phyloP scores from a whole-genome alignment of 2,329 filamentous ascomycete species.

The Colletotrichum sublineola region DNA sequence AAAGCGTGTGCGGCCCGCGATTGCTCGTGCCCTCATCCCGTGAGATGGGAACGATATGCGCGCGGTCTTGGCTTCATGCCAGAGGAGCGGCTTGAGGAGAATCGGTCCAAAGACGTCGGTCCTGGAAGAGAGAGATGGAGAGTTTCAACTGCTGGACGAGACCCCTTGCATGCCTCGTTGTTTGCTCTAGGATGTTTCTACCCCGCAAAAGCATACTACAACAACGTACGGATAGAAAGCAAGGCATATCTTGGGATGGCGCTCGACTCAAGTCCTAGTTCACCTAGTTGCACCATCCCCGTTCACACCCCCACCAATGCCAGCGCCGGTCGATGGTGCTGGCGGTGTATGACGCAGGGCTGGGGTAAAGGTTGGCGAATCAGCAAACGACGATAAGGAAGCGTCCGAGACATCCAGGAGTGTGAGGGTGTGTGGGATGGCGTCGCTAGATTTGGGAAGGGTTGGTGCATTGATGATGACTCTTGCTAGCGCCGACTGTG shows the following conservation, averaged over 20 bases:
- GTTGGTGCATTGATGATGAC: slow-evolving; percentile 38
- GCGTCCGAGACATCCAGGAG: slow-evolving; percentile 25
- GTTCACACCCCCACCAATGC: slow-evolving; percentile 29
- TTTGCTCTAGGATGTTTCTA: slow-evolving; percentile 19
- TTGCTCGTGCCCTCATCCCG: slow-evolving; percentile 7
- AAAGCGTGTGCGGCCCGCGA: slow-evolving; percentile 18
- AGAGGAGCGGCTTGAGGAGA: background rate
- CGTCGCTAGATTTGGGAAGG: slow-evolving; percentile 19
- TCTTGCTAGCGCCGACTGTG: slow-evolving; percentile 19
- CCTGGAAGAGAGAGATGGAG: slow-evolving; percentile 15
- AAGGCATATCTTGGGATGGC: slow-evolving; percentile 17
- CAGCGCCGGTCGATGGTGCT: slow-evolving; percentile 31
- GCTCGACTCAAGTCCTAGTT: slow-evolving; percentile 24
- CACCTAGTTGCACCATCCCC: slow-evolving; percentile 19
- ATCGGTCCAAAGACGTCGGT: slow-evolving; percentile 9
- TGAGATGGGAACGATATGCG: background rate
- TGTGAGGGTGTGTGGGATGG: slow-evolving; percentile 36
- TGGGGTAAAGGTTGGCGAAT: slow-evolving; percentile 30
- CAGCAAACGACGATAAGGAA: slow-evolving; percentile 35
- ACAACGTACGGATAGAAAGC: background rate
- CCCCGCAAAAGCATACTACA: slow-evolving; percentile 34
- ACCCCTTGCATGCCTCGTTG: slow-evolving; percentile 26
- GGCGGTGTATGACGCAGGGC: slow-evolving; percentile 36
- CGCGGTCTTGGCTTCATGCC: background rate
- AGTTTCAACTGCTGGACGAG: slow-evolving; percentile 1